phyloP scores from a whole-genome alignment of 2,329 filamentous ascomycete species.

The Chrysoporthe deuterocubensis region DNA sequence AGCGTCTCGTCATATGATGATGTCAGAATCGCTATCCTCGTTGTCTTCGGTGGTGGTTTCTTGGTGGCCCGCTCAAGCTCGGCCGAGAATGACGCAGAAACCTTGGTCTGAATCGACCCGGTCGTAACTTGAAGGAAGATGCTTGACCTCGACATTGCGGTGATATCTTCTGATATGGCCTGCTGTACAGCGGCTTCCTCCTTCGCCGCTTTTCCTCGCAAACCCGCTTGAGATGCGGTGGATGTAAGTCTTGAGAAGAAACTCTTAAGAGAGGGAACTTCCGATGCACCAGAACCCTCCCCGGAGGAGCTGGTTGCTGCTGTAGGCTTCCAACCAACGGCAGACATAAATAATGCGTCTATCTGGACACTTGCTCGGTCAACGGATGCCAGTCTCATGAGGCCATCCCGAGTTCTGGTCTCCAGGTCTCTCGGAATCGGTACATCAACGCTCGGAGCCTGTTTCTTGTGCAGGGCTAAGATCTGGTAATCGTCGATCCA shows the following conservation, averaged over 20 bases:
- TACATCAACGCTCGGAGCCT: constrained; percentile 75
- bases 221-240: constrained; percentile 52
- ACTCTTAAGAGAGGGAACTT: constrained; percentile 68
- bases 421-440: constrained; percentile 78
- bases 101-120: constrained; percentile 77
- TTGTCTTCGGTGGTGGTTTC: constrained; percentile 89
- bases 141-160: constrained; percentile 70
- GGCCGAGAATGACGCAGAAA: constrained; percentile 72
- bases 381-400: constrained; percentile 85
- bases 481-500: constrained; percentile 88
- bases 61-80: constrained; percentile 96
- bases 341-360: constrained; percentile 86
- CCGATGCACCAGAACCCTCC: constrained; percentile 52
- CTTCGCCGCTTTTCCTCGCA: constrained; percentile 60
- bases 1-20: constrained; percentile 85
- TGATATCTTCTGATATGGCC: constrained; percentile 71
- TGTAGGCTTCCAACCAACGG: constrained; percentile 79
- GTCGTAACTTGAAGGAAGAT: constrained; percentile 91
- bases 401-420: constrained; percentile 78
- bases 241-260: constrained; percentile 82
- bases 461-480: constrained; percentile 79
- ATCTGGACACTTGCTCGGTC: constrained; percentile 89
- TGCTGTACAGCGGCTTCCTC: constrained; percentile 68
- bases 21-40: constrained; percentile 84
- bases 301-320: constrained; percentile 45